A percentile compares a stretch with the other conserved stretches of the same genome.
Conservation (phyloP, 192 early-diverging fungal genomes). For the Dissophora globulifera region DNA sequence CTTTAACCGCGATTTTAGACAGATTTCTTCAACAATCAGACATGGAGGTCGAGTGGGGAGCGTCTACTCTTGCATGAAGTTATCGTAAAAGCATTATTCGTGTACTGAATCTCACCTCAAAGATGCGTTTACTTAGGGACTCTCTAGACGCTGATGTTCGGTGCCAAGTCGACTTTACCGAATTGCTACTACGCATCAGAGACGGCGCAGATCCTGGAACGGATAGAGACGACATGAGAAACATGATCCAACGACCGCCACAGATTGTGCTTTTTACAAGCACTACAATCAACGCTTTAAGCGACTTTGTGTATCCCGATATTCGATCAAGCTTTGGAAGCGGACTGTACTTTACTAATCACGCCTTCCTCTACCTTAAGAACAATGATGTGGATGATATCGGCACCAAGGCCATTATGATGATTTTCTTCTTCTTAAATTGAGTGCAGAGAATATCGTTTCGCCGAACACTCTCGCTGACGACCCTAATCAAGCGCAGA, state of each 20-base stretch:
- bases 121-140: no score
- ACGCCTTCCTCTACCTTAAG: conserved; percentile 11
- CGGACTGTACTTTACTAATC: background rate
- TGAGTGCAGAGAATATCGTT: background rate
- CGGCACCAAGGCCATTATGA: conserved; percentile 1
- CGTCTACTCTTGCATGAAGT: no score
- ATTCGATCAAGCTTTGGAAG: background rate
- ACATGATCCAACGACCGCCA: conserved; percentile 1
- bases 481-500: background rate
- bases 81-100: no score
- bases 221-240: background rate
- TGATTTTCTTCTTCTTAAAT: background rate
- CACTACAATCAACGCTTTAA: background rate
- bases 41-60: no score
- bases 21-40: no score
- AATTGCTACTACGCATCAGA: no score
- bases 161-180: no score
- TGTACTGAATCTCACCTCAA: no score
- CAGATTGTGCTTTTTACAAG: conserved; percentile 5
- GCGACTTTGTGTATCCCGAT: conserved; percentile 21
- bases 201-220: no score
- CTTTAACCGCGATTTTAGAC: no score
- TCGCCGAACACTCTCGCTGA: background rate
- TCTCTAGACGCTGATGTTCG: no score
- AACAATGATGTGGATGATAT: conserved; percentile 32